Percentiles rank a stretch among this genome's conserved stretches.
Conservation (phyloP, 1,139 yeast genomes). For the Zygosaccharomyces sapae region DNA sequence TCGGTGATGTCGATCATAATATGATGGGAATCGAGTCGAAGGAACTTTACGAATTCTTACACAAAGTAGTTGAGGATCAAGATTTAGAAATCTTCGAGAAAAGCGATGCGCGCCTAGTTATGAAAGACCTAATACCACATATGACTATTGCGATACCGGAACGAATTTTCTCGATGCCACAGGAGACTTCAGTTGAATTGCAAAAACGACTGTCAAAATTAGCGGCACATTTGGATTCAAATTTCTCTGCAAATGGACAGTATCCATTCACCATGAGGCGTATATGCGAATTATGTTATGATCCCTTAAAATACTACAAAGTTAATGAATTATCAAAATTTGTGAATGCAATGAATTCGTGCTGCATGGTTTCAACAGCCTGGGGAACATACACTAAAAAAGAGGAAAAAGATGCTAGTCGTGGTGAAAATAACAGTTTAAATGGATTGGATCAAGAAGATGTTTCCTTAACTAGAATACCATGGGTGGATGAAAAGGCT, state of each 20-base stretch:
- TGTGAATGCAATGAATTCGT: slow-evolving; percentile 29
- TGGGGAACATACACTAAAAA: slow-evolving; percentile 11
- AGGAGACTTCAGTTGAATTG: slow-evolving; percentile 5
- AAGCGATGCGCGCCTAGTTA: slow-evolving; percentile 16
- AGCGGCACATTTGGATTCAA: slow-evolving; percentile 16
- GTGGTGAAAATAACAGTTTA: slow-evolving; percentile 5
- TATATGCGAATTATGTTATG: slow-evolving; percentile 34
- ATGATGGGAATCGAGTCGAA: slow-evolving; percentile 32
- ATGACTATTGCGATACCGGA: slow-evolving; percentile 28
- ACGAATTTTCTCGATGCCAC: slow-evolving; percentile 20
- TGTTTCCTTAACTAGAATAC: slow-evolving; percentile 41
- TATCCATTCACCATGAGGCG: slow-evolving; percentile 35
- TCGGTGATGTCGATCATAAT: slow-evolving; percentile 31
- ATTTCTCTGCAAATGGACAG: slow-evolving; percentile 17
- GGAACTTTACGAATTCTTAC: slow-evolving; percentile 19
- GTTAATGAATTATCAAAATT: slow-evolving; percentile 29
- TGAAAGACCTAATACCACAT: slow-evolving; percentile 26
- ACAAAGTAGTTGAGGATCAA: slow-evolving; percentile 19
- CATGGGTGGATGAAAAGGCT: slow-evolving; percentile 42
- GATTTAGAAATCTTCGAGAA: slow-evolving; percentile 15
- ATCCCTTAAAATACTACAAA: slow-evolving; percentile 33
- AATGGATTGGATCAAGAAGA: slow-evolving; percentile 25
- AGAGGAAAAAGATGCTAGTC: slow-evolving; percentile 9
- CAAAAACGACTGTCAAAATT: slow-evolving; percentile 13
- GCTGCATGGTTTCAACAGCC: slow-evolving; percentile 24